phyloP scores from a whole-genome alignment of 2,329 filamentous ascomycete species.

The Neocatenulostroma microsporum region DNA sequence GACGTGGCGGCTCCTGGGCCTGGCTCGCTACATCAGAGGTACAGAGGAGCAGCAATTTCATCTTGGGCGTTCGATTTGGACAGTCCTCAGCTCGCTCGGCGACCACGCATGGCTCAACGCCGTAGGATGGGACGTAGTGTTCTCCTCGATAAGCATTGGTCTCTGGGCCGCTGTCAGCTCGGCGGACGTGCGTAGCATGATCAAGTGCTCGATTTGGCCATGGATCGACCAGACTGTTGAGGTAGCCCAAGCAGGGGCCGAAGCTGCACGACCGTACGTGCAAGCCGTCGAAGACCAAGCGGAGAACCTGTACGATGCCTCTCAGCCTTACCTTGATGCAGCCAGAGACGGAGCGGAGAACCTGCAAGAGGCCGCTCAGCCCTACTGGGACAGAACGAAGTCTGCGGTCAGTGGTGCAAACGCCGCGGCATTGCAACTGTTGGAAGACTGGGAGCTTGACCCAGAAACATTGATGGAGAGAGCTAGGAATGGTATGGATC shows the following conservation, averaged over 20 bases:
- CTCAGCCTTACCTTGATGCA: background rate
- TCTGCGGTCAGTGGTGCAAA: too few species aligned
- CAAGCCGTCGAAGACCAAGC: slow-evolving; percentile 3
- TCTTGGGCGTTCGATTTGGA: background rate
- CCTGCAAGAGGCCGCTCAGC: slow-evolving; percentile 1
- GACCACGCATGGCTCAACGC: slow-evolving; percentile 53
- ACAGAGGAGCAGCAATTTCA: too few species aligned
- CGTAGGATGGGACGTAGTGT: slow-evolving; percentile 52
- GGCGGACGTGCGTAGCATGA: slow-evolving; percentile 43
- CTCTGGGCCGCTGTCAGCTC: slow-evolving; percentile 51
- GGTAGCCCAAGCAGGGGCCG: slow-evolving; percentile 3
- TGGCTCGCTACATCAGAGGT: too few species aligned
- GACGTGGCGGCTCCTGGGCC: too few species aligned
- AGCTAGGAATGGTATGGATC: slow-evolving; percentile 1
- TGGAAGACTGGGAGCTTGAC: too few species aligned
- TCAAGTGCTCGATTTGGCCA: slow-evolving; percentile 14
- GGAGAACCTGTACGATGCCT: background rate
- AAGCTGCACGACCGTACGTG: background rate
- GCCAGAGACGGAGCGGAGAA: background rate
- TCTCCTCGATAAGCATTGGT: slow-evolving; percentile 48
- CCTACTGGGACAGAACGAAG: too few species aligned
- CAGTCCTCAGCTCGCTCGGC: slow-evolving; percentile 34
- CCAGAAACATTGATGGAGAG: slow-evolving; percentile 2
- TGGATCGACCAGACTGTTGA: slow-evolving; percentile 10
- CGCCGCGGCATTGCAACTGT: too few species aligned